These are phyloP conservation scores for Lactarius sp. DNA, from an alignment of 768 basidiomycete species.

Conservation along the genomic window DNA sequence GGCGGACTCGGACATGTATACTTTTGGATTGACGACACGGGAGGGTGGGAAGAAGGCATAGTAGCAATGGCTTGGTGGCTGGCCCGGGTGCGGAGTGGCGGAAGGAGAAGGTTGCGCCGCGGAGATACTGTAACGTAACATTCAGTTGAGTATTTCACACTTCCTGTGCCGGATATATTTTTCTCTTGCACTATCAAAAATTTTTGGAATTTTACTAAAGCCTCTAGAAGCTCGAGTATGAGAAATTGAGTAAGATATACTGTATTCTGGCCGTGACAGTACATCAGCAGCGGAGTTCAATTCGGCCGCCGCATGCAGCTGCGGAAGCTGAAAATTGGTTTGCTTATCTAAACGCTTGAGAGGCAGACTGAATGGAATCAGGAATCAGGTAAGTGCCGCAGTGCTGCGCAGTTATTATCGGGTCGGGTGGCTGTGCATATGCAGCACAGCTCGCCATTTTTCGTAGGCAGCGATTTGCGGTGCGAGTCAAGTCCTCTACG, in stretches of 20 bases:
- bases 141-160: neutral
- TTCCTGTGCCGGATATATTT: neutral
- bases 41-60: neutral
- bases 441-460: neutral
- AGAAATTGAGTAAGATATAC: neutral
- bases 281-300: neutral
- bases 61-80: neutral
- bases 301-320: neutral
- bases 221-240: neutral
- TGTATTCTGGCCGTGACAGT: neutral
- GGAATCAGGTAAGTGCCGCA: neutral
- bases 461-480: neutral
- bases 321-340: neutral
- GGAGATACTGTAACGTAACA: neutral
- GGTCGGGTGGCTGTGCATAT: neutral
- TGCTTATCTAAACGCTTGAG: neutral
- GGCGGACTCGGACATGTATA: constrained; percentile 12
- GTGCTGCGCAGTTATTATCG: neutral
- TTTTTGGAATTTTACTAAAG: neutral
- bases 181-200: neutral
- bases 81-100: neutral
- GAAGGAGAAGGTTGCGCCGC: constrained; percentile 2
- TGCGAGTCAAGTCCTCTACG: neutral
- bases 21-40: constrained; percentile 8
- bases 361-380: too few species aligned